A percentile compares a stretch with the other conserved stretches of the same genome.
These are phyloP conservation scores for Paramecium biaurelia DNA, from an alignment of 73 alveolate species.

Conservation along the genomic window DNA sequence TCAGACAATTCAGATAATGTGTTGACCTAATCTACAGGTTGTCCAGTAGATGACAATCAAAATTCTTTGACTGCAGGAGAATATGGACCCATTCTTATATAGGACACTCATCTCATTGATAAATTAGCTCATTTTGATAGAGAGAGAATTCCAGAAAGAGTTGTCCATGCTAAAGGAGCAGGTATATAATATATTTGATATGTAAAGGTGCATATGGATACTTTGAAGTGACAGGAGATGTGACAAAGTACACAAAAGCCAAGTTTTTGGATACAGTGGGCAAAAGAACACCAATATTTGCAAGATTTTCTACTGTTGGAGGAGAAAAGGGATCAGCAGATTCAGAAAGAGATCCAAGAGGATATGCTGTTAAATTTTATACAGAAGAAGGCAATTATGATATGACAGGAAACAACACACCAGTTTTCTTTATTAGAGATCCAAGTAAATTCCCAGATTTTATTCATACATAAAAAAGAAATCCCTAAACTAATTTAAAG, in stretches of 20 bases:
- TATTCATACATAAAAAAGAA: conserved; percentile 87
- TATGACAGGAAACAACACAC: conserved; percentile 93
- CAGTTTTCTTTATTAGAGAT: conserved; percentile 93
- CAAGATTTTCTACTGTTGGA: conserved; percentile 89
- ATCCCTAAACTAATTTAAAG: conserved; percentile 81
- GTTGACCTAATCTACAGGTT: conserved; percentile 80
- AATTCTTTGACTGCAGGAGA: conserved; percentile 90
- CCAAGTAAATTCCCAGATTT: conserved; percentile 90
- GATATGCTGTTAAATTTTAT: conserved; percentile 91
- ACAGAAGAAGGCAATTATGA: conserved; percentile 95
- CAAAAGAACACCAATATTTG: conserved; percentile 85
- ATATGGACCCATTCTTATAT: conserved; percentile 83
- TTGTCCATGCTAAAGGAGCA: conserved; percentile 95
- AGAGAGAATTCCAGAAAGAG: conserved; percentile 95
- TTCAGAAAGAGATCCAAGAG: conserved; percentile 91
- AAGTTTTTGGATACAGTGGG: conserved; percentile 83
- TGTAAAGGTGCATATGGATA: conserved; percentile 85
- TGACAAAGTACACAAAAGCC: conserved; percentile 86
- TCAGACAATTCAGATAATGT: conserved; percentile 63
- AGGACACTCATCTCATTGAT: conserved; percentile 83
- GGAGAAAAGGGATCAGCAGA: conserved; percentile 92
- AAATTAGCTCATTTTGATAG: conserved; percentile 91
- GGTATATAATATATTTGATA: conserved; percentile 32
- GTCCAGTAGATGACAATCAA: conserved; percentile 87
- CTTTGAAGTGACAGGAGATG: conserved; percentile 89